A percentile compares a stretch with the other conserved stretches of the same genome.
Evolutionary conservation across 805 yeast species (phyloP).

Genomic region (Hanseniaspora meyeri): DNA sequence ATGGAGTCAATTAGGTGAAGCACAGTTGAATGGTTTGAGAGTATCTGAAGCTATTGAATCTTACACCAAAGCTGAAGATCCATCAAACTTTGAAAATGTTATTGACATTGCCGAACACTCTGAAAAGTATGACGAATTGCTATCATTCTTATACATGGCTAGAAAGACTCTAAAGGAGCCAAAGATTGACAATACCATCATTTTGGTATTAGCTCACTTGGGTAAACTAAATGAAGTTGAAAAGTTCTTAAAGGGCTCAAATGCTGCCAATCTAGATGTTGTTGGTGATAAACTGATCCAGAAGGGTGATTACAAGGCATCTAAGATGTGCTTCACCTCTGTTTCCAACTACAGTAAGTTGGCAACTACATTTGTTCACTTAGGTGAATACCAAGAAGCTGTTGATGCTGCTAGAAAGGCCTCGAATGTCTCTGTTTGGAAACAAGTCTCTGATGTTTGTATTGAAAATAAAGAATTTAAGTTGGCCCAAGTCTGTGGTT

Average conservation of each 20-base stretch:
- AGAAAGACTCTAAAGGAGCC: conserved; percentile 86
- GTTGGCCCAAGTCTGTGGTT: conserved; percentile 95
- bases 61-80: conserved; percentile 82
- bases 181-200: conserved; percentile 79
- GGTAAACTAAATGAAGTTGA: conserved; percentile 70
- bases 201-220: conserved; percentile 73
- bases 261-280: conserved; percentile 81
- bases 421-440: conserved; percentile 87
- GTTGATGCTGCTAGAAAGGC: conserved; percentile 99
- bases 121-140: conserved; percentile 87
- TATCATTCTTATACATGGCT: conserved; percentile 80
- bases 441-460: conserved; percentile 93
- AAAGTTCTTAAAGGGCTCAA: conserved; percentile 68
- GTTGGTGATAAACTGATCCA: conserved; percentile 87
- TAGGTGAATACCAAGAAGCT: conserved; percentile 88
- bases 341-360: conserved; percentile 90
- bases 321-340: conserved; percentile 72
- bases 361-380: conserved; percentile 89
- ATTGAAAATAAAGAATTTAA: conserved; percentile 89
- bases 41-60: conserved; percentile 85
- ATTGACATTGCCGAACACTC: conserved; percentile 93
- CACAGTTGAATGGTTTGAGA: conserved; percentile 87
- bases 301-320: conserved; percentile 76
- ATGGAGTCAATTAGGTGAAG: conserved; percentile 92
- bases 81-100: conserved; percentile 77